A percentile compares a stretch with the other conserved stretches of the same genome.
These are phyloP conservation scores for Cercospora zeae-maydis DNA, from an alignment of 2,329 filamentous ascomycete species.

Conservation along the genomic window DNA sequence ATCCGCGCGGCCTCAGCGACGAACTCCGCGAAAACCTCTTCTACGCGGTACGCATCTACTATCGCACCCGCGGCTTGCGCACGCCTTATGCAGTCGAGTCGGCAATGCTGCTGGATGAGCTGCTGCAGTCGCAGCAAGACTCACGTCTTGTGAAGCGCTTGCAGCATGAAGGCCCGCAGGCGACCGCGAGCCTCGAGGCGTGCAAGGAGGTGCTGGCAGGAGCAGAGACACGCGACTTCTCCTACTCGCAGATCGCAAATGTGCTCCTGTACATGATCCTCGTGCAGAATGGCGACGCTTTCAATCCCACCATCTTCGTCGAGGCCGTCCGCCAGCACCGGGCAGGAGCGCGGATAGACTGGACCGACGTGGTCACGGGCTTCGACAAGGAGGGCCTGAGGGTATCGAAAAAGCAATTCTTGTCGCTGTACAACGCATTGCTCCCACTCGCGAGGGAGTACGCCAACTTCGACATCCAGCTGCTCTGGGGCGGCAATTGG, in stretches of 20 bases:
- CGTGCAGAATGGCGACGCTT: conserved; percentile 59
- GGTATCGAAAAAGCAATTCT: conserved; percentile 74
- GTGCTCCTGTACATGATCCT: conserved; percentile 70
- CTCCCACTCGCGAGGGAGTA: conserved; percentile 64
- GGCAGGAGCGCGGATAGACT: conserved; percentile 56
- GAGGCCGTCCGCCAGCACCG: conserved; percentile 55
- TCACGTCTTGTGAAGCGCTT: conserved; percentile 62
- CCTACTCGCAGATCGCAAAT: conserved; percentile 76
- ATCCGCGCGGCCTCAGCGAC: conserved; percentile 80
- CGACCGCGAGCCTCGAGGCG: conserved; percentile 71
- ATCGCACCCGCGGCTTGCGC: conserved; percentile 60
- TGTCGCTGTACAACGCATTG: conserved; percentile 75
- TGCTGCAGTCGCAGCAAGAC: conserved; percentile 56
- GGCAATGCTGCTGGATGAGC: conserved; percentile 64
- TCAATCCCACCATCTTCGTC: conserved; percentile 67
- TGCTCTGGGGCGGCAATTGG: conserved; percentile 85
- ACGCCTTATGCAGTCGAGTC: conserved; percentile 68
- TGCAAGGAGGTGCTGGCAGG: conserved; percentile 58
- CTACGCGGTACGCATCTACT: conserved; percentile 65
- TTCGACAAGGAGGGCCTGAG: conserved; percentile 78
- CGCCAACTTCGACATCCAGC: conserved; percentile 73
- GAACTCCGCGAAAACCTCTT: conserved; percentile 66
- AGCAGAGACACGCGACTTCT: conserved; percentile 61
- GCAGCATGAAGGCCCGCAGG: conserved; percentile 68
- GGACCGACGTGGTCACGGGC: conserved; percentile 67